Percentiles rank a stretch among this genome's conserved stretches.
Conservation (phyloP, 805 yeast genomes). For the Groenewaldozyma tartarivorans region DNA sequence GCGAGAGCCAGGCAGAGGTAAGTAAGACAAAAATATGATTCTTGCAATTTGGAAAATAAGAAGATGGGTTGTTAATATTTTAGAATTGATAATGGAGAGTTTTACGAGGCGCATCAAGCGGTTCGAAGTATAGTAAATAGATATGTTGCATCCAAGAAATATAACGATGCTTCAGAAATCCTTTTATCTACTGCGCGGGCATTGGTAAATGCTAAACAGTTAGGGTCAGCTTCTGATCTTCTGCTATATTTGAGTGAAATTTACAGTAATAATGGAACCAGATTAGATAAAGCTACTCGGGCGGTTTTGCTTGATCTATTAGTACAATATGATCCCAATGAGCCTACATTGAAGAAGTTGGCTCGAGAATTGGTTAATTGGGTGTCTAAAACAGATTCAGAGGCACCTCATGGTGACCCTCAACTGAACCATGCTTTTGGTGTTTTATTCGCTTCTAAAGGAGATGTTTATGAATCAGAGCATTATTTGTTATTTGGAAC, state of each 20-base stretch:
- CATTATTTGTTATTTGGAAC: slow-evolving; percentile 63
- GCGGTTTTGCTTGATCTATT: slow-evolving; percentile 37
- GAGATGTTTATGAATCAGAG: slow-evolving; percentile 57
- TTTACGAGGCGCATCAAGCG: slow-evolving; percentile 94
- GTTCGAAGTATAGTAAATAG: slow-evolving; percentile 83
- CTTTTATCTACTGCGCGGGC: slow-evolving; percentile 63
- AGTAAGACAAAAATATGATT: slow-evolving; percentile 1
- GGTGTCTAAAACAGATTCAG: slow-evolving; percentile 42
- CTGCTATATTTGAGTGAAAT: slow-evolving; percentile 63
- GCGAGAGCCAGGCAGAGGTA: slow-evolving; percentile 19
- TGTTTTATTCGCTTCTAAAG: slow-evolving; percentile 40
- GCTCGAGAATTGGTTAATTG: slow-evolving; percentile 56
- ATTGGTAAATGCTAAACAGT: slow-evolving; percentile 59
- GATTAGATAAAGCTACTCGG: slow-evolving; percentile 36
- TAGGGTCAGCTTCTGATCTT: slow-evolving; percentile 75
- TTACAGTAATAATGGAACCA: slow-evolving; percentile 41
- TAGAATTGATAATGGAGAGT: slow-evolving; percentile 64
- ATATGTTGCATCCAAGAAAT: slow-evolving; percentile 60
- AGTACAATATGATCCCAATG: slow-evolving; percentile 37
- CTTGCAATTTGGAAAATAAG: background rate
- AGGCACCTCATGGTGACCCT: slow-evolving; percentile 64
- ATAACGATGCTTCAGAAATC: slow-evolving; percentile 61
- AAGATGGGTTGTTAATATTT: background rate
- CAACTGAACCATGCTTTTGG: slow-evolving; percentile 70
- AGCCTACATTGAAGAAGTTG: slow-evolving; percentile 57